A percentile compares a stretch with the other conserved stretches of the same genome.
Evolutionary conservation across 2,329 filamentous ascomycete species (phyloP).

Genomic region (Aspergillus piperis): DNA sequence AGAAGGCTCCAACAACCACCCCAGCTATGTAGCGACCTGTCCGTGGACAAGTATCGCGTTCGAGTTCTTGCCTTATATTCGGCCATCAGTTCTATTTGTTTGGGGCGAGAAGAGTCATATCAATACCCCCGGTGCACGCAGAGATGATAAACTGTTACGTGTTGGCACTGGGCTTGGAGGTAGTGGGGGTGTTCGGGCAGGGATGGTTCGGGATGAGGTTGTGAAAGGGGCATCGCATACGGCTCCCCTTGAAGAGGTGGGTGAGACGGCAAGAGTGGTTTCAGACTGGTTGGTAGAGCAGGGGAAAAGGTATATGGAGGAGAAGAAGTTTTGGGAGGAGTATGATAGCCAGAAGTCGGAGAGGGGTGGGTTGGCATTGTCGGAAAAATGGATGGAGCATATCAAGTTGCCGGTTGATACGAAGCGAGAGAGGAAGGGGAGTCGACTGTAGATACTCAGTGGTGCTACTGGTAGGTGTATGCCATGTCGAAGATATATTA

Average conservation of each 20-base stretch:
- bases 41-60: constrained; percentile 32
- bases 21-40: constrained; percentile 30
- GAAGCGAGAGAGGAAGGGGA: background rate
- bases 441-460: background rate
- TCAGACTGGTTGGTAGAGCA: background rate
- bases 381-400: background rate
- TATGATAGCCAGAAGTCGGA: background rate
- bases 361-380: background rate
- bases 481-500: too few species aligned
- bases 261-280: background rate
- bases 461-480: too few species aligned
- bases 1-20: constrained; percentile 20
- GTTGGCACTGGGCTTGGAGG: constrained; percentile 36
- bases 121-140: constrained; percentile 20
- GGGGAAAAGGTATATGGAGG: background rate
- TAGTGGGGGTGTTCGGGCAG: constrained; percentile 54
- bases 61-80: constrained; percentile 29
- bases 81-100: constrained; percentile 35
- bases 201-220: constrained; percentile 25
- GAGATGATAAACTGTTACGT: constrained; percentile 32
- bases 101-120: constrained; percentile 26
- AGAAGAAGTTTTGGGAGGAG: background rate
- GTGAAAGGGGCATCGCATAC: constrained; percentile 9
- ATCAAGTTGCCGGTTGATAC: background rate
- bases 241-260: background rate